These are phyloP conservation scores for Kwoniella shivajii DNA, from an alignment of 1,284 basidiomycete species.

Conservation along the genomic window DNA sequence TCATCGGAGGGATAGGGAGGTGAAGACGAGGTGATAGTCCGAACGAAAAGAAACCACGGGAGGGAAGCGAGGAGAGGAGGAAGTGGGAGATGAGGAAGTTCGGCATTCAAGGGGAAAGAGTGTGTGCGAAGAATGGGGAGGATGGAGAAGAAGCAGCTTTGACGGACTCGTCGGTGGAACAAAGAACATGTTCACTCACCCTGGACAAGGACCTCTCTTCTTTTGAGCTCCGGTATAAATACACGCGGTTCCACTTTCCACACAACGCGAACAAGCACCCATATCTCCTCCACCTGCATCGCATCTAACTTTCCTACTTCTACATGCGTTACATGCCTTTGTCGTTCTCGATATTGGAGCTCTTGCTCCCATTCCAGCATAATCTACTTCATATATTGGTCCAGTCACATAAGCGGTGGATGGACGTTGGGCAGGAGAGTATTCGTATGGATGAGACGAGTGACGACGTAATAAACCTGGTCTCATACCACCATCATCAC, in stretches of 20 bases:
- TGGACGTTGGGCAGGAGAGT: slow-evolving; percentile 3
- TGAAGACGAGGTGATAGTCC: too few relatives aligned
- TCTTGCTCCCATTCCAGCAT: slow-evolving; percentile 26
- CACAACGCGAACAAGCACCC: slow-evolving; percentile 44
- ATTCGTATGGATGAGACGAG: slow-evolving; percentile 32
- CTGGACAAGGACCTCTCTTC: slow-evolving; percentile 49
- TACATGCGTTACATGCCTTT: slow-evolving; percentile 51
- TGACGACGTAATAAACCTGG: slow-evolving; percentile 29
- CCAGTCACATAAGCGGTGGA: slow-evolving; percentile 18
- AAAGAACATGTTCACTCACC: too few relatives aligned
- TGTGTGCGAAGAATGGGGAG: background rate
- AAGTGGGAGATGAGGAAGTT: too few relatives aligned
- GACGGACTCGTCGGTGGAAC: too few relatives aligned
- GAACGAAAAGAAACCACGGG: too few relatives aligned
- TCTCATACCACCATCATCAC: slow-evolving; percentile 2
- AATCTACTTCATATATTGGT: slow-evolving; percentile 17
- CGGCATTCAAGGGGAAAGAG: background rate
- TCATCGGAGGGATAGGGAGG: too few relatives aligned
- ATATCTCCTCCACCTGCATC: slow-evolving; percentile 44
- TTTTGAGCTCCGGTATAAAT: slow-evolving; percentile 48
- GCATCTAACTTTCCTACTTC: slow-evolving; percentile 49
- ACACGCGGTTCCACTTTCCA: slow-evolving; percentile 43
- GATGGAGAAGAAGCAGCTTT: too few relatives aligned
- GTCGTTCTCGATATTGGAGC: slow-evolving; percentile 50
- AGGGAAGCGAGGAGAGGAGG: too few relatives aligned